Evolutionary conservation across 768 basidiomycete genomes (phyloP), one percentile per base, ranked within the genome.

Genomic region (Trametes coccinea): DNA sequence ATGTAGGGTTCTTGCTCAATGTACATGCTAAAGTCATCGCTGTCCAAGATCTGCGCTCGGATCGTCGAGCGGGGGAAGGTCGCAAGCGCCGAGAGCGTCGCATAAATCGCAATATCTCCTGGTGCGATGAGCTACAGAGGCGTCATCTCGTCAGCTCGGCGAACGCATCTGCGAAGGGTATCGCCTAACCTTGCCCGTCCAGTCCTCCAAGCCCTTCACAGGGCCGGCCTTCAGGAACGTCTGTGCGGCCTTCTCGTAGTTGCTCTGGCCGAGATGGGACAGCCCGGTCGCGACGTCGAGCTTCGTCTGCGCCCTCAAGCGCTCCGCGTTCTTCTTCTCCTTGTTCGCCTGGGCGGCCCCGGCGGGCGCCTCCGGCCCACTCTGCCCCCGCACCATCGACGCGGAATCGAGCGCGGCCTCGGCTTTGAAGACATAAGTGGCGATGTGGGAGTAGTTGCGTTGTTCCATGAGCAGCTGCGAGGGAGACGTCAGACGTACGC

Each of bases 381-480:
- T 61, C 10, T 64, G 27, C 58, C 72, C 33, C 7, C 57, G 46
- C 8, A 27, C 44, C 29, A n/a, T 62, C 16, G 74, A 64, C 9
- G 73, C 66, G 2, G 85, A 84, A 43, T 96, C 94, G 29, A 97
- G 79, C 0, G 93, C 90, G 0, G 92, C 88, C 62, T 97, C 95
- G n/a, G 94, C 93, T 75, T 97, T 97, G 83, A 89, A 93, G 31
- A 97, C 86, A 71, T 97, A 95, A n/a, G 91, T 94, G 7, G 89
- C 82, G 39, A 97, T 82, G 69, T 94, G 92, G 2, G 89, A 78
- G 73, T 94, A 95, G 73, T 92, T 93, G 61, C 84, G 80, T 74
- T 93, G 90, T 75, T 95, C 92, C 62, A 95, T 82, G 43, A 94
- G 82, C 40, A 95, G 82, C 92, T 93, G 69, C 27, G 31, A 16